These are phyloP conservation scores for Rhizopogon rudus DNA, from an alignment of 768 basidiomycete genomes.

Conservation along the genomic window DNA sequence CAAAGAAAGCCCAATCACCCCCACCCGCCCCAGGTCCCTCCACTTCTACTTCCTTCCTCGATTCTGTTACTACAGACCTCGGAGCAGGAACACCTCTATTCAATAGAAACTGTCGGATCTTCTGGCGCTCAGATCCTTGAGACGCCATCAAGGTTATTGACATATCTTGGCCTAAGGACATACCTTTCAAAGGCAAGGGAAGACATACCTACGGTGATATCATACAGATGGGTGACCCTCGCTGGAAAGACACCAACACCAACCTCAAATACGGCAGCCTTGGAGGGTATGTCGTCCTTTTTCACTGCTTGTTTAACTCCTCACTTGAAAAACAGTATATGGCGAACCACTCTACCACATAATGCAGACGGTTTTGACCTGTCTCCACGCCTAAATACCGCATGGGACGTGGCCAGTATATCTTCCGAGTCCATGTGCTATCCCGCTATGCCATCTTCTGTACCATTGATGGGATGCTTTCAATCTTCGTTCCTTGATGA, in stretches of 20 bases:
- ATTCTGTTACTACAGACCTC: conserved; percentile 55
- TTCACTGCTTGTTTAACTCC: neutral
- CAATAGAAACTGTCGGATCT: conserved; percentile 54
- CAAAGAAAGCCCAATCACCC: conserved; percentile 13
- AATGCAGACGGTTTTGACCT: conserved; percentile 17
- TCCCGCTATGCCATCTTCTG: conserved; percentile 33
- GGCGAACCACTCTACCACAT: too few species aligned
- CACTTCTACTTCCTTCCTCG: conserved; percentile 56
- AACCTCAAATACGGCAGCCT: conserved; percentile 52
- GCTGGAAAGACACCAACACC: conserved; percentile 54
- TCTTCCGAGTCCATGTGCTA: conserved; percentile 45
- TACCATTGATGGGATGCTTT: conserved; percentile 33
- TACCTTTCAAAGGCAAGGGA: conserved; percentile 47
- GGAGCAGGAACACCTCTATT: too few species aligned
- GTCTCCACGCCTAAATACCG: conserved; percentile 20
- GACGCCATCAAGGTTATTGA: conserved; percentile 51
- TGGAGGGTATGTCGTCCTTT: conserved; percentile 39
- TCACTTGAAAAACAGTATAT: conserved; percentile 12
- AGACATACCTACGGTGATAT: conserved; percentile 46
- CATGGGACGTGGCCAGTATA: conserved; percentile 33
- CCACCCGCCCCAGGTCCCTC: conserved; percentile 11
- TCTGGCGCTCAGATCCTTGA: conserved; percentile 49
- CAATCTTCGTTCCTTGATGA: conserved; percentile 20
- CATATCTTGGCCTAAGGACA: conserved; percentile 59
- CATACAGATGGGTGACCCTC: conserved; percentile 52